Evolutionary conservation across 2,329 filamentous ascomycete genomes (phyloP), one percentile per base, ranked within the genome.

Genomic region (Diaporthe amygdali): DNA sequence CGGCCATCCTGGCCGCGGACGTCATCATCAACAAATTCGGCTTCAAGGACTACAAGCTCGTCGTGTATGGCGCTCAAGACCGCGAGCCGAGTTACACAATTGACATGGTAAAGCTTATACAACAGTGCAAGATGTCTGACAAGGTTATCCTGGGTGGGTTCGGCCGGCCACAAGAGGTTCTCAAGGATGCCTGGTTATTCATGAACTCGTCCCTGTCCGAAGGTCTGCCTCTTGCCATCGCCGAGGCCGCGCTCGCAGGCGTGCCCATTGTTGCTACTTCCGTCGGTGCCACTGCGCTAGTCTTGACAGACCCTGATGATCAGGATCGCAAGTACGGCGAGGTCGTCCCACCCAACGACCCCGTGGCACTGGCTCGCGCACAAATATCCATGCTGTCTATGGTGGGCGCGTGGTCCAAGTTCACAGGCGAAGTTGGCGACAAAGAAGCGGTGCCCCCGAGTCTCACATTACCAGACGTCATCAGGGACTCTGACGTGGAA

Each of bases 1-100:
- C 86, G 2, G 89, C 90, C 4, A 84, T 92, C 30, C 81, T 91
- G 6, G 89, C 90, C 8, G 89, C 90, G 1, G 89, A 92, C 74
- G 87, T 92, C 73, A 91, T 92, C 73, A 86, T 91, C 74, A 91
- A 92, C 76, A 85, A 89, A 74, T 91, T 87, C 84, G 89, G 89
- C n/a, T 91, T 92, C 79, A 86, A 84, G 51, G 89, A 91, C 71
- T 92, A 91, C 78, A 84, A 86, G 67, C 84, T 92, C 2, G 85
- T 90, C 71, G 87, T 92, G 22, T 92, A 91, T 75, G 90, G 90
- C 14, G 89, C 88, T 22, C 87, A 90, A 69, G 90, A 91, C 78
- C 89, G 90, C 73, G 85, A 89, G 30, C 89, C 89, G 0, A 85
- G 87, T 2, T 91, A 91, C 75, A 88, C 88, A 1, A 88, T 87